These are phyloP conservation scores for Geotrichum reessii DNA, from an alignment of 1,139 yeast genomes.

Conservation along the genomic window DNA sequence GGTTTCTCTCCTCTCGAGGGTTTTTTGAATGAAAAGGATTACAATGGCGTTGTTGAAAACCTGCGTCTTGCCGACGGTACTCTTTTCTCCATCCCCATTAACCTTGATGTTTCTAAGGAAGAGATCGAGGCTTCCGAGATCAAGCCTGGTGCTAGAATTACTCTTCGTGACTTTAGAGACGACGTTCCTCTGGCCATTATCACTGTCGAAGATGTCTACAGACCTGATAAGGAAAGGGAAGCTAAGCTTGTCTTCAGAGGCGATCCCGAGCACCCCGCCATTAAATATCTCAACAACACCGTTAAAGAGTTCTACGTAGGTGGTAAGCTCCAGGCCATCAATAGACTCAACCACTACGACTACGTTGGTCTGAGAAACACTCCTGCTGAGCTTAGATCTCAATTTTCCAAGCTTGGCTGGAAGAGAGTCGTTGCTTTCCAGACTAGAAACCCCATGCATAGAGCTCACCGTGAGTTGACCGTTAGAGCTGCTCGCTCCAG, in stretches of 20 bases:
- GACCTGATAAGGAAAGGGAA: slow-evolving; percentile 72
- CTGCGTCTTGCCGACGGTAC: slow-evolving; percentile 72
- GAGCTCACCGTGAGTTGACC: slow-evolving; percentile 94
- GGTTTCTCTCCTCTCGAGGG: slow-evolving; percentile 93
- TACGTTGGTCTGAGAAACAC: slow-evolving; percentile 82
- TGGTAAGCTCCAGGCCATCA: slow-evolving; percentile 78
- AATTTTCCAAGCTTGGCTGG: slow-evolving; percentile 80
- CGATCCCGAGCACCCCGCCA: slow-evolving; percentile 95
- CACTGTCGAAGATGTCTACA: slow-evolving; percentile 71
- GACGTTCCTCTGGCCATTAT: slow-evolving; percentile 74
- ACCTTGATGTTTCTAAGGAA: slow-evolving; percentile 63
- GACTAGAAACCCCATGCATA: slow-evolving; percentile 97
- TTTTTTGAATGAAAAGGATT: slow-evolving; percentile 75
- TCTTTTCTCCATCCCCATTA: slow-evolving; percentile 91
- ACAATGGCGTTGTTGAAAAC: slow-evolving; percentile 69
- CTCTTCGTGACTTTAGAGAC: slow-evolving; percentile 77
- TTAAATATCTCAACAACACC: slow-evolving; percentile 60
- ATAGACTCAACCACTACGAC: slow-evolving; percentile 84
- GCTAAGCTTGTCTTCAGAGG: slow-evolving; percentile 89
- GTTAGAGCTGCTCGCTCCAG: slow-evolving; percentile 86
- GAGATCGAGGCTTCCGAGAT: slow-evolving; percentile 44
- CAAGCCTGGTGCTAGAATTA: slow-evolving; percentile 57
- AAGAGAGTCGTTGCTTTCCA: slow-evolving; percentile 92
- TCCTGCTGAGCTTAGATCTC: slow-evolving; percentile 82
- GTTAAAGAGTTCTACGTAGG: slow-evolving; percentile 87